Evolutionary conservation across 768 basidiomycete species (phyloP).

Genomic region (Tulasnella sp.): DNA sequence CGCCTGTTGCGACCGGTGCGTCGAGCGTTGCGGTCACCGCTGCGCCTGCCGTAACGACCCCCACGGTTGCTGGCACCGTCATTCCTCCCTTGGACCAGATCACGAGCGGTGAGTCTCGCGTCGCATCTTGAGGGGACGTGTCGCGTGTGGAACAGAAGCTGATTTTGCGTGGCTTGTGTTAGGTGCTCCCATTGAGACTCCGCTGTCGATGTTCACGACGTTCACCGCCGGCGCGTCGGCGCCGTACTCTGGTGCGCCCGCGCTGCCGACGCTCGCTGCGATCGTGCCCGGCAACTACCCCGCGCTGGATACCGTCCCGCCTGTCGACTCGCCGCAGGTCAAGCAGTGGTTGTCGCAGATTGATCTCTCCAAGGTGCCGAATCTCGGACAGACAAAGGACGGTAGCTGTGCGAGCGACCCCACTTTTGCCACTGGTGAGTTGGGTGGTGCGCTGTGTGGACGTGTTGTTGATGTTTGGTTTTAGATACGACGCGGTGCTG

Average conservation of each 20-base stretch:
- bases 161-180: neutral
- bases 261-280: conserved; percentile 37
- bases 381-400: conserved; percentile 46
- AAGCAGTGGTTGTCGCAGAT: conserved; percentile 35
- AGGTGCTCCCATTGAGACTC: conserved; percentile 47
- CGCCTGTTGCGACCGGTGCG: neutral
- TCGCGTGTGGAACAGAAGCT: neutral
- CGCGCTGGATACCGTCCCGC: conserved; percentile 19
- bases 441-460: neutral
- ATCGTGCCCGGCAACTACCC: conserved; percentile 17
- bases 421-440: conserved; percentile 20
- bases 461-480: neutral
- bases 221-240: conserved; percentile 48
- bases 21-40: neutral
- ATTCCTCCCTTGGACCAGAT: conserved; percentile 50
- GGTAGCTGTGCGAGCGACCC: conserved; percentile 58
- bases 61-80: conserved; percentile 29
- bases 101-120: conserved; percentile 27
- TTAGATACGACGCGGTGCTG: conserved; percentile 56
- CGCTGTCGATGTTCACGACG: conserved; percentile 39
- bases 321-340: conserved; percentile 24
- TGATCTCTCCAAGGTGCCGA: conserved; percentile 55
- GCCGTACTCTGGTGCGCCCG: conserved; percentile 51
- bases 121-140: neutral
- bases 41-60: conserved; percentile 8